phyloP scores from a whole-genome alignment of 1,284 basidiomycete genomes.

The Waitea zeae region DNA sequence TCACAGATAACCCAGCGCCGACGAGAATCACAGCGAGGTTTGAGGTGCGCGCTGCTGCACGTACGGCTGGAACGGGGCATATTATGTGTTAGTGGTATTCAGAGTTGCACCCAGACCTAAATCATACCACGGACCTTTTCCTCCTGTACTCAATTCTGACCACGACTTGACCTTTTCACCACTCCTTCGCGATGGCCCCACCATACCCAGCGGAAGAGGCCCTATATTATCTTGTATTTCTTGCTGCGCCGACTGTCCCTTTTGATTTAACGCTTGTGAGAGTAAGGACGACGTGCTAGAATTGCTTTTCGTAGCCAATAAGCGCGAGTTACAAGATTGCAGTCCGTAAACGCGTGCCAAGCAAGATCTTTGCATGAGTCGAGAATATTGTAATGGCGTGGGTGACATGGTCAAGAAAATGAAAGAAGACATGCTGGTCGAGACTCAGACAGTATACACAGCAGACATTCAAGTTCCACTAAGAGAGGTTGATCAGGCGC shows the following conservation, averaged over 20 bases:
- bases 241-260: slow-evolving; percentile 22
- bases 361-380: too few relatives aligned
- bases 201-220: slow-evolving; percentile 69
- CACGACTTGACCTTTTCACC: slow-evolving; percentile 52
- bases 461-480: too few relatives aligned
- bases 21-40: slow-evolving; percentile 74
- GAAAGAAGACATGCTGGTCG: too few relatives aligned
- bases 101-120: slow-evolving; percentile 2
- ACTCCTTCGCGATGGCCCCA: slow-evolving; percentile 31
- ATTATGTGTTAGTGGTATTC: not conserved
- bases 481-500: too few relatives aligned
- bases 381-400: too few relatives aligned
- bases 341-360: too few relatives aligned
- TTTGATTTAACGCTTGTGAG: slow-evolving; percentile 49
- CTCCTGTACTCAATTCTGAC: slow-evolving; percentile 65
- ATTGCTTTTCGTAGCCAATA: too few relatives aligned
- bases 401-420: too few relatives aligned
- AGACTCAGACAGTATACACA: too few relatives aligned
- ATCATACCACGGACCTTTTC: slow-evolving; percentile 50
- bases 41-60: slow-evolving; percentile 65
- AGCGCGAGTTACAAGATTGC: too few relatives aligned
- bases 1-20: slow-evolving; percentile 65
- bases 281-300: too few relatives aligned
- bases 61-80: too few relatives aligned
- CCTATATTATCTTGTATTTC: slow-evolving; percentile 41